Evolutionary conservation across 208 protist genomes (phyloP).

Genomic region (Acanthamoeba castellanii): DNA sequence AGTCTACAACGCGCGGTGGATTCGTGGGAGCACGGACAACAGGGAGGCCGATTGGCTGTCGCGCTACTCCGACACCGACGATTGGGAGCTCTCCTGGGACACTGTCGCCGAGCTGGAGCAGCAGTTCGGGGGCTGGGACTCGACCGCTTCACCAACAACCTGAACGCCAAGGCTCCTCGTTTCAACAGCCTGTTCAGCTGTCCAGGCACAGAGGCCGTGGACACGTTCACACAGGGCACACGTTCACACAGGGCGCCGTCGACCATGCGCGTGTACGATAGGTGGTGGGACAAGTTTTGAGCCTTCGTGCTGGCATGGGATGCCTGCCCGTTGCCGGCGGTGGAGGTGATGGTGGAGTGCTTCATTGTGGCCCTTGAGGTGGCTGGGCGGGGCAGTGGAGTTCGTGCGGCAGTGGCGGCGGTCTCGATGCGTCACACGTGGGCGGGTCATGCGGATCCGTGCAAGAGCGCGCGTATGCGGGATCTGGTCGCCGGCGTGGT

Average conservation of each 20-base stretch:
- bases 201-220: neutral
- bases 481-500: neutral
- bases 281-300: neutral
- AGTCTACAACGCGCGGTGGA: no score
- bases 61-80: neutral
- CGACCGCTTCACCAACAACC: neutral
- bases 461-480: neutral
- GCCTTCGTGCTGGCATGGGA: neutral
- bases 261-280: neutral
- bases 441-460: neutral
- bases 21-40: no score
- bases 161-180: neutral
- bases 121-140: neutral
- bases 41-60: no score
- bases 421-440: neutral
- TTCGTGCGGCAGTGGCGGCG: neutral
- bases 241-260: neutral
- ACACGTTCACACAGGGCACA: neutral
- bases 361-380: neutral
- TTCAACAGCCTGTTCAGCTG: conserved; percentile 2
- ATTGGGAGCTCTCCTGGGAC: neutral
- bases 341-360: neutral
- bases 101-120: neutral
- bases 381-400: neutral
- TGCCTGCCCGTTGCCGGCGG: neutral